phyloP scores from a whole-genome alignment of 495 filamentous ascomycete species.

The Rhypophila decipiens region DNA sequence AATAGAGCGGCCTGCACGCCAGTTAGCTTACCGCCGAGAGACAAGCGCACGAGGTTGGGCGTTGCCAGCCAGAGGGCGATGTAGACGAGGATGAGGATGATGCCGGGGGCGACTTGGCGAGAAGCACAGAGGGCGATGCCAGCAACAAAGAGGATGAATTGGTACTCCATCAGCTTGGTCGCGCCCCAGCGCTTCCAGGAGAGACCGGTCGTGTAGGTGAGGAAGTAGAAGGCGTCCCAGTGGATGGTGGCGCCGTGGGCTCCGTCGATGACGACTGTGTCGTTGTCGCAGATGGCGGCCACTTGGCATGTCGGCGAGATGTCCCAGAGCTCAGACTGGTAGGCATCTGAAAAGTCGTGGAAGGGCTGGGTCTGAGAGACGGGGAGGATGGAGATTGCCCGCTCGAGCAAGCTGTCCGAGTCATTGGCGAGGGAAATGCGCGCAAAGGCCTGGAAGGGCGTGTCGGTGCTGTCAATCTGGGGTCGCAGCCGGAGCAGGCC shows the following conservation, averaged over 20 bases:
- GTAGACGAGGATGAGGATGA: constrained; percentile 2
- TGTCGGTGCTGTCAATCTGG: constrained; percentile 27
- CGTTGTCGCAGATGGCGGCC: constrained; percentile 9
- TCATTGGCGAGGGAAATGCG: constrained; percentile 25
- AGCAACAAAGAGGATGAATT: constrained; percentile 2
- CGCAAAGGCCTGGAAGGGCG: constrained; percentile 40
- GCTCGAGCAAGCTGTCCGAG: constrained; percentile 16
- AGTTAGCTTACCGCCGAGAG: constrained; percentile 11
- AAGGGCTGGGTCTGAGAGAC: not conserved
- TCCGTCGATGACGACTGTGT: constrained; percentile 17
- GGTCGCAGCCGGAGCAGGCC: constrained; percentile 33
- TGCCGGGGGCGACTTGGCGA: not conserved
- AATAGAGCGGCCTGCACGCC: constrained; percentile 16
- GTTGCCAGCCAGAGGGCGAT: constrained; percentile 4
- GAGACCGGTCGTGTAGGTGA: not conserved
- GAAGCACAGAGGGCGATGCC: constrained; percentile 3
- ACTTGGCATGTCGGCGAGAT: constrained; percentile 11
- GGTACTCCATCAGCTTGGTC: constrained; percentile 3
- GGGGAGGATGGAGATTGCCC: constrained; percentile 14
- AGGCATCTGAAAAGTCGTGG: constrained; percentile 7
- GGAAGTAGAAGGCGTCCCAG: constrained; percentile 6
- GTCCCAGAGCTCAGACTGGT: constrained; percentile 10
- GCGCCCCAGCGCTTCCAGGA: constrained; percentile 6
- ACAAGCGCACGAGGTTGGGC: constrained; percentile 6
- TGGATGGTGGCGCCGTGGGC: constrained; percentile 17